Evolutionary conservation across 306 rosid species (phyloP), one percentile per base, ranked within the genome.

Genomic region (Benincasa hispida): DNA sequence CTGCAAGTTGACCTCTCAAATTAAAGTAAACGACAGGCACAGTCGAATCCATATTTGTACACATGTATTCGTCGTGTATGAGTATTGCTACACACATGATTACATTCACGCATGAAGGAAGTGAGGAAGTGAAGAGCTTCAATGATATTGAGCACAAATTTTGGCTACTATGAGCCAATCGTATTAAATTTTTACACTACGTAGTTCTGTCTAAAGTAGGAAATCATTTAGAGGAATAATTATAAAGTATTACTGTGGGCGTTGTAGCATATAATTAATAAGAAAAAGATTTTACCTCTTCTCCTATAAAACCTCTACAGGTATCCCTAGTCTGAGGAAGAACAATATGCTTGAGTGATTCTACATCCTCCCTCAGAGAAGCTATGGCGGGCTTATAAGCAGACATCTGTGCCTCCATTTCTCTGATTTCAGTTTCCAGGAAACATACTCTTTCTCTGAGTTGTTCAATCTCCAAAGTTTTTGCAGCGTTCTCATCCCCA

Each of bases 381-480:
- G 91, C 82, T 74, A 91, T 80, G 74, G 79, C 90, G 19, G 98
- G 98, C 75, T 76, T 80, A 74, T 90, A 94, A 8, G 92, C 89
- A 82, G 89, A 89, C 80, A 95, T 79, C 78, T 87, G 85, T 57
- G 84, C 81, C 79, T 86, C 87, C 69, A 91, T 77, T 79, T 83
- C 90, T 81, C 91, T 86, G 76, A 89, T 53, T 86, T 92, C 96
- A 87, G 83, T 74, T 89, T 95, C 98, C 81, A 95, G 79, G 81
- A 60, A 62, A 56, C 72, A 3, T 5, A 85, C 85, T 73, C 86
- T 89, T 57, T 79, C 87, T 74, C 86, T 81, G 86, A 90, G 84
- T 65, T 85, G 86, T 70, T 84, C 83, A 80, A 90, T 87, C 88
- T 88, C 88, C 78, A 70, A n/a, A 59, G 77, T 79, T 81, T 92